These are phyloP conservation scores for Starmerella potacharoeniae DNA, from an alignment of 805 yeast species.

Conservation along the genomic window DNA sequence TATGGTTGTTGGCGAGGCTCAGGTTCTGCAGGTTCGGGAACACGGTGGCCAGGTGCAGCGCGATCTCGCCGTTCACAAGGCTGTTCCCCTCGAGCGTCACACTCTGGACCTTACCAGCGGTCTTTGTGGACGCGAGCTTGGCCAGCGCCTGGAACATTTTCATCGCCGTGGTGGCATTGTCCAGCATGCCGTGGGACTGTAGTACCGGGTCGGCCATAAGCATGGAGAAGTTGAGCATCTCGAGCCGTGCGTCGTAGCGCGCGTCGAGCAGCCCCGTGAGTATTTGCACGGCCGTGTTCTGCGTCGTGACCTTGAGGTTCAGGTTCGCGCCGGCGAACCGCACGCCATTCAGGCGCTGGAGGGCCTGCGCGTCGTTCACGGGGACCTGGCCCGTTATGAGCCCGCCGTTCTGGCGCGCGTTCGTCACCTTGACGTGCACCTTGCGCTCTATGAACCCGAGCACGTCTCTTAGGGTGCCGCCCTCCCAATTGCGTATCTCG, in stretches of 20 bases:
- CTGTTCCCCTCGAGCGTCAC: slow-evolving; percentile 44
- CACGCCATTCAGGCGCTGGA: slow-evolving; percentile 60
- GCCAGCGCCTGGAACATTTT: slow-evolving; percentile 85
- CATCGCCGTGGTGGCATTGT: slow-evolving; percentile 47
- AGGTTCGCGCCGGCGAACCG: slow-evolving; percentile 67
- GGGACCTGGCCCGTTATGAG: slow-evolving; percentile 50
- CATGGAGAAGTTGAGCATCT: slow-evolving; percentile 57
- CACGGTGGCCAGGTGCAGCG: slow-evolving; percentile 55
- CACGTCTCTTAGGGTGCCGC: slow-evolving; percentile 59
- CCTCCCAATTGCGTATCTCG: slow-evolving; percentile 71
- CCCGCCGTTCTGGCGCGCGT: slow-evolving; percentile 45
- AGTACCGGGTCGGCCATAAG: slow-evolving; percentile 56
- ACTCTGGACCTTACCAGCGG: slow-evolving; percentile 42
- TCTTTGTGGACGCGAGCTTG: slow-evolving; percentile 58
- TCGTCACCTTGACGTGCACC: slow-evolving; percentile 43
- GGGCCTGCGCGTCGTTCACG: slow-evolving; percentile 45
- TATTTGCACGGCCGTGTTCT: slow-evolving; percentile 43
- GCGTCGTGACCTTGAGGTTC: slow-evolving; percentile 35
- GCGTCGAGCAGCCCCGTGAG: slow-evolving; percentile 48
- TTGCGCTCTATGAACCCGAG: slow-evolving; percentile 60
- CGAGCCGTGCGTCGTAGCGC: slow-evolving; percentile 54
- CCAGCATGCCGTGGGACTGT: slow-evolving; percentile 51
- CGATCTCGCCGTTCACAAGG: slow-evolving; percentile 46
- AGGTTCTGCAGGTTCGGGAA: slow-evolving; percentile 70
- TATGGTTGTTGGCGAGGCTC: slow-evolving; percentile 65